A percentile compares a stretch with the other conserved stretches of the same genome.
Evolutionary conservation across 306 rosid genomes (phyloP).

Genomic region (Acacia acuminata): DNA sequence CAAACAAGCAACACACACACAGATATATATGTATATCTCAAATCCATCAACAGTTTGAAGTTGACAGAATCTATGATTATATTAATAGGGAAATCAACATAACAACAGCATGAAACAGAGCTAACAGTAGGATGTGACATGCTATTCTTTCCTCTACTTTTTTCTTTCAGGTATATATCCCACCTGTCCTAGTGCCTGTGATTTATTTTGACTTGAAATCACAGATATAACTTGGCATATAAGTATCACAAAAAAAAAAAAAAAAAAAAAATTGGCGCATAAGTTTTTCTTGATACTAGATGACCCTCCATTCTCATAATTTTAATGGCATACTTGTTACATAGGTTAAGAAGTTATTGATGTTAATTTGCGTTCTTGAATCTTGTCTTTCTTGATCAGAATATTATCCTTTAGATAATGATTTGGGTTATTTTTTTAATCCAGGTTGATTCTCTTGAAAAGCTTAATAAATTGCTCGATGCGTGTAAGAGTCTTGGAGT

Average conservation of each 20-base stretch:
- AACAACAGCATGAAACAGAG: neutral
- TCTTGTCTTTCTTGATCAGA: neutral
- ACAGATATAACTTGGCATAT: constrained; percentile 11
- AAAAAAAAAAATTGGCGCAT: neutral
- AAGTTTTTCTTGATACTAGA: neutral
- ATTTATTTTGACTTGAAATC: constrained; percentile 20
- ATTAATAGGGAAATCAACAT: neutral
- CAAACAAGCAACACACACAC: neutral
- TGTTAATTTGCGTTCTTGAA: constrained; percentile 15
- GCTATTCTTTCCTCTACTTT: neutral
- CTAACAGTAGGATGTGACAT: neutral
- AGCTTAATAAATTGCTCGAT: constrained; percentile 69
- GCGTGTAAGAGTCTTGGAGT: constrained; percentile 72
- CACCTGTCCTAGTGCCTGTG: neutral
- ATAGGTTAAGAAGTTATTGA: neutral
- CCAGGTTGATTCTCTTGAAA: constrained; percentile 80
- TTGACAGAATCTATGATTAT: neutral
- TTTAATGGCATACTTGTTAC: constrained; percentile 2
- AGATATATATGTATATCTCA: neutral
- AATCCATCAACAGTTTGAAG: neutral
- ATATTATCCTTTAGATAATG: constrained; percentile 19
- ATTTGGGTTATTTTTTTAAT: constrained; percentile 10
- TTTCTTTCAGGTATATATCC: neutral
- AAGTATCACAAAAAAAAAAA: too few relatives aligned
- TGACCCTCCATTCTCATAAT: neutral